phyloP scores from a whole-genome alignment of 345 rosid species.

The Citrus sinensis region DNA sequence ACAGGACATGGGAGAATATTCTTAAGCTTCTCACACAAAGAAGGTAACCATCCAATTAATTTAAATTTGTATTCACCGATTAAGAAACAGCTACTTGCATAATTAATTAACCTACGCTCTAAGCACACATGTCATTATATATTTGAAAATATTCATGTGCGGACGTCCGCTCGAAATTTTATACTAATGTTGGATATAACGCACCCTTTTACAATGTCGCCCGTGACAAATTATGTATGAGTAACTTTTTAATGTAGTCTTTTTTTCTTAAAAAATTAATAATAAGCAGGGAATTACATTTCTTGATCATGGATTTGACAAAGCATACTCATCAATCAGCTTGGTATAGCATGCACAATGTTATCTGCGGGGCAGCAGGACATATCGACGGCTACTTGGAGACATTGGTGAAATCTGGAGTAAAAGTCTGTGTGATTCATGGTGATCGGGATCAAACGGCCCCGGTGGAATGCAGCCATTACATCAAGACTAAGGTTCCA shows the following conservation, averaged over 20 bases:
- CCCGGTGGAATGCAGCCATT: slow-evolving; percentile 48
- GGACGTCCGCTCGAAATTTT: too few species aligned
- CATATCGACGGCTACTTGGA: slow-evolving; percentile 46
- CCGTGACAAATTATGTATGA: too few species aligned
- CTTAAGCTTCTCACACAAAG: slow-evolving; percentile 50
- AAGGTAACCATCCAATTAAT: slow-evolving; percentile 33
- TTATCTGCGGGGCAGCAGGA: slow-evolving; percentile 68
- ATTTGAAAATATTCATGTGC: too few species aligned
- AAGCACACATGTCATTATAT: too few species aligned
- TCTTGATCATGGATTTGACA: slow-evolving; percentile 34
- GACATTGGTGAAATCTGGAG: slow-evolving; percentile 25
- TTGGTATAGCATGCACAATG: slow-evolving; percentile 81
- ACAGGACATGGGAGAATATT: slow-evolving; percentile 61
- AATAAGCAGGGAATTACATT: slow-evolving; percentile 41
- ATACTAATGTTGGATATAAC: too few species aligned
- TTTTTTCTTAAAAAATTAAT: too few species aligned
- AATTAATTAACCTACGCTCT: too few species aligned
- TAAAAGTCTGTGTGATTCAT: slow-evolving; percentile 46
- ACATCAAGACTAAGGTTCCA: slow-evolving; percentile 46
- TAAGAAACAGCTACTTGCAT: too few species aligned
- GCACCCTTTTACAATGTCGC: too few species aligned
- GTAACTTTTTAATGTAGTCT: too few species aligned
- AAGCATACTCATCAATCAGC: slow-evolving; percentile 81
- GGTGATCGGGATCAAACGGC: slow-evolving; percentile 52
- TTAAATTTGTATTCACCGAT: too few species aligned